Conservation (phyloP, 176 grass and related monocot species). For the Typha latifolia region DNA sequence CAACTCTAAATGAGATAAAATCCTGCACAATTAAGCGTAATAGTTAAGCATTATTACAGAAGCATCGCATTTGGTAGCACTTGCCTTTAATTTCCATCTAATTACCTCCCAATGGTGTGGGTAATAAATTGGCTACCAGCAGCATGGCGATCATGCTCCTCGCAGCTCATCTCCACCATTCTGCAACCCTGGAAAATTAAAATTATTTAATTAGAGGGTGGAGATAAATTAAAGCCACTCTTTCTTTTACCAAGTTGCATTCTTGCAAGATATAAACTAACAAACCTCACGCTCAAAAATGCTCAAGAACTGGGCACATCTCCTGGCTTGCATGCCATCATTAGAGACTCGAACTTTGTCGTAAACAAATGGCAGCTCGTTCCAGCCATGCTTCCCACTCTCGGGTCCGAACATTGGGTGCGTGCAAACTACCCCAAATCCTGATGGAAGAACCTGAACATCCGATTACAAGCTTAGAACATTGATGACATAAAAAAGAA, state of each 20-base stretch:
- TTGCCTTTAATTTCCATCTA: background rate
- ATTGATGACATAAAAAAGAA: no score
- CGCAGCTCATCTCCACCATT: slow-evolving; percentile 65
- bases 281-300: slow-evolving; percentile 52
- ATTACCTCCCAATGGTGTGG: slow-evolving; percentile 60
- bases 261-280: background rate
- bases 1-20: slow-evolving; percentile 45
- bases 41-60: background rate
- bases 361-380: slow-evolving; percentile 37
- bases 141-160: slow-evolving; percentile 46
- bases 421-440: slow-evolving; percentile 47
- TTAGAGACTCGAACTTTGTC: slow-evolving; percentile 51
- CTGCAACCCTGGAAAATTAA: slow-evolving; percentile 33
- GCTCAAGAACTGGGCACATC: slow-evolving; percentile 48
- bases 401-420: slow-evolving; percentile 72
- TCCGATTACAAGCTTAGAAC: no score
- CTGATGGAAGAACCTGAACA: slow-evolving; percentile 39
- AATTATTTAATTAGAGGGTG: no score
- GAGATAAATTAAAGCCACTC: no score
- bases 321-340: slow-evolving; percentile 26
- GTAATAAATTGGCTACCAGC: slow-evolving; percentile 67
- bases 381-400: slow-evolving; percentile 63
- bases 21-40: slow-evolving; percentile 16
- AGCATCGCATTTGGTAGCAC: background rate
- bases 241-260: no score